A percentile compares a stretch with the other conserved stretches of the same genome.
These are phyloP conservation scores for Phytophthora kernoviae DNA, from an alignment of 352 stramenopile genomes.

Conservation along the genomic window DNA sequence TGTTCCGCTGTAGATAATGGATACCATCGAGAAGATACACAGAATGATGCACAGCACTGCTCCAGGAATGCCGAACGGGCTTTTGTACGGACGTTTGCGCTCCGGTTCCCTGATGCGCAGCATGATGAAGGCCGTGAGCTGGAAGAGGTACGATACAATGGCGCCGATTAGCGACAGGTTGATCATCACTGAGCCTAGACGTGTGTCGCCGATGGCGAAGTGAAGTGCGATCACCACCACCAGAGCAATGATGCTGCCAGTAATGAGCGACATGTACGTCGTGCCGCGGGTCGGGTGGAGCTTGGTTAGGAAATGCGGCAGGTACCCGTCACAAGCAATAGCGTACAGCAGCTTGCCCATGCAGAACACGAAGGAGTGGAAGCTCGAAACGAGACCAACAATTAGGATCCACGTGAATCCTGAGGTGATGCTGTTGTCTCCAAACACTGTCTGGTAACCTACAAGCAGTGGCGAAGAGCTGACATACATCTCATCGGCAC, in stretches of 20 bases:
- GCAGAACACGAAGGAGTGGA: conserved; percentile 79
- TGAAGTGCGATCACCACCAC: conserved; percentile 50
- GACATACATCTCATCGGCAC: conserved; percentile 47
- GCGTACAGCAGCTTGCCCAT: conserved; percentile 67
- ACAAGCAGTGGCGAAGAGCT: conserved; percentile 53
- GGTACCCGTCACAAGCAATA: conserved; percentile 65
- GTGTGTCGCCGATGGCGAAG: conserved; percentile 57
- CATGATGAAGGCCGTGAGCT: conserved; percentile 60
- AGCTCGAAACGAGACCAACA: conserved; percentile 59
- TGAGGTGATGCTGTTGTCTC: conserved; percentile 56
- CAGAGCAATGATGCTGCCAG: conserved; percentile 43
- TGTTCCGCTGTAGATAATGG: conserved; percentile 64
- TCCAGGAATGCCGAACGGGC: conserved; percentile 53
- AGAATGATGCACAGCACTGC: conserved; percentile 50
- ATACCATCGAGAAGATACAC: conserved; percentile 50
- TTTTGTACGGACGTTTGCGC: conserved; percentile 53
- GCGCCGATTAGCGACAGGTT: conserved; percentile 64
- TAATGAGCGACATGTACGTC: conserved; percentile 47
- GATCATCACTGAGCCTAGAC: conserved; percentile 63
- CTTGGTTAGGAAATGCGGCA: conserved; percentile 55
- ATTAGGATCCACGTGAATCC: conserved; percentile 68
- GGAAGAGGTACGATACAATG: conserved; percentile 66
- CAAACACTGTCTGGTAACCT: conserved; percentile 64
- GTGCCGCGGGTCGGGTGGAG: conserved; percentile 50
- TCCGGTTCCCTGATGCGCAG: conserved; percentile 57